phyloP scores from a whole-genome alignment of 805 yeast species.

The Spathaspora sp. region DNA sequence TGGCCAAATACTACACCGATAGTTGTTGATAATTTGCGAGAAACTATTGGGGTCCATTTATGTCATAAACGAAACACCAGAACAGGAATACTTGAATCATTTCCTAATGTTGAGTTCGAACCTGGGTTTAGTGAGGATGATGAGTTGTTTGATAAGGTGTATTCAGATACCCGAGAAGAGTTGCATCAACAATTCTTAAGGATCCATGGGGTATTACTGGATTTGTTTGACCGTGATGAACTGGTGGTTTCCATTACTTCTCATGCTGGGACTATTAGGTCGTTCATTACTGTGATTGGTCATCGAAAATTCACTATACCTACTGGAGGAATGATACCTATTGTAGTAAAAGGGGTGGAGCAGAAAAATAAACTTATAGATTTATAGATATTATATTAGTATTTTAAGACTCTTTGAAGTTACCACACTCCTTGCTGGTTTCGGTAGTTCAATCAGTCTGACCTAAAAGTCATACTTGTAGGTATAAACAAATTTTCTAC shows the following conservation, averaged over 20 bases:
- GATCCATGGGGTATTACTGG: slow-evolving; percentile 39
- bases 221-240: slow-evolving; percentile 23
- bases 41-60: slow-evolving; percentile 54
- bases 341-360: slow-evolving; percentile 41
- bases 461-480: too few relatives aligned
- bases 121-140: slow-evolving; percentile 46
- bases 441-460: too few relatives aligned
- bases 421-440: too few relatives aligned
- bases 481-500: too few relatives aligned
- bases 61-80: slow-evolving; percentile 53
- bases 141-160: slow-evolving; percentile 35
- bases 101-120: slow-evolving; percentile 36
- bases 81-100: slow-evolving; percentile 28
- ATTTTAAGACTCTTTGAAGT: too few relatives aligned
- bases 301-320: slow-evolving; percentile 53
- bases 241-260: slow-evolving; percentile 47
- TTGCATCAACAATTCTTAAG: slow-evolving; percentile 46
- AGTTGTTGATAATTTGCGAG: slow-evolving; percentile 49
- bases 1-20: slow-evolving; percentile 35
- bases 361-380: neutral
- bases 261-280: slow-evolving; percentile 59
- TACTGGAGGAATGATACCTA: slow-evolving; percentile 60
- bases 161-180: slow-evolving; percentile 30
- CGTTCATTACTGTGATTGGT: slow-evolving; percentile 45
- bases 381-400: neutral